Evolutionary conservation across 306 rosid genomes (phyloP), one percentile per base, ranked within the genome.

Genomic region (Purshia tridentata): DNA sequence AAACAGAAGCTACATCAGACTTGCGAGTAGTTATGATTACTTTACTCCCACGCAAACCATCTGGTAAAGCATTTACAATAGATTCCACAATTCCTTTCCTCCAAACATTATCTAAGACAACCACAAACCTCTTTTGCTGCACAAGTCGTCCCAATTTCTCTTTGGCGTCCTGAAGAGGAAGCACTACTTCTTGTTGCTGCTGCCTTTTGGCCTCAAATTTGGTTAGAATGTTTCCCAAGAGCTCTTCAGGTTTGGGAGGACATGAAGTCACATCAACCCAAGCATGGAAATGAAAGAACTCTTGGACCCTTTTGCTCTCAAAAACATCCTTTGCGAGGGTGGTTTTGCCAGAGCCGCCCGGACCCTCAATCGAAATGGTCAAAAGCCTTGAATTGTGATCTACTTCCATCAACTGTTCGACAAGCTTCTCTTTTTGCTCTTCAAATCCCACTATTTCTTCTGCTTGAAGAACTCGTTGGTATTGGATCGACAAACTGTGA

Each of bases 21-120:
- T 29, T 8, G 0, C 46, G 69, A 45, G 76, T 22, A 35, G 55
- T 48, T 44, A 35, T 35, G 45, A 72, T 9, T 16, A 72, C 22
- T 48, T 47, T 72, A 29, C 76, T 72, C 18, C 69, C 69, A 39
- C 18, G 59, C 57, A 44, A 60, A 14, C 76, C 76, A 4, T 46
- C n/a, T 11, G 69, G 76, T 6, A 72, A 6, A 22, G 23, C 56
- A 59, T 35, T 29, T 47, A 40, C 3, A 11, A 60, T 46, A 7
- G 1, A 0, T 9, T n/a, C 49, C 35, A 29, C 5, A 47, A 59
- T 69, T 29, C 4, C 9, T 6, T 4, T 46, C 4, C 19, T 72
- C 57, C 76, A 45, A 4, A 72, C 16, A 49, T 72, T 59, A 16
- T 72, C 76, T 11, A 72, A 46, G 9, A 72, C 56, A 5, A 72